Conservation (phyloP, 805 yeast species). For the Starmerella etchellsii region DNA sequence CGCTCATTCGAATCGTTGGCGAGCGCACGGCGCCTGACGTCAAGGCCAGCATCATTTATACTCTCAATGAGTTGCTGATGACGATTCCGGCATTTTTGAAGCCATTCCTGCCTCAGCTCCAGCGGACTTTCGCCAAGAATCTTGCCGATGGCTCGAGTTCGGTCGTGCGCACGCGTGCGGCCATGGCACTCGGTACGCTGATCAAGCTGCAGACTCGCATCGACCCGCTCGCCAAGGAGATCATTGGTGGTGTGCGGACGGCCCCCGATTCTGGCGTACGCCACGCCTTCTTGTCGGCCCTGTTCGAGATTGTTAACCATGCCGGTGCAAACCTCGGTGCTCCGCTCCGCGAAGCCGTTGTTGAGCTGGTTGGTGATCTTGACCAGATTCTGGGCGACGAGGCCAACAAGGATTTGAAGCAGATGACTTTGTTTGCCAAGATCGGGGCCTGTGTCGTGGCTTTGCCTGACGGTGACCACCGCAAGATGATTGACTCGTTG, state of each 20-base stretch:
- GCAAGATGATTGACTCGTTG: conserved; percentile 25
- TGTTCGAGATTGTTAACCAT: conserved; percentile 65
- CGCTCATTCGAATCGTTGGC: conserved; percentile 93
- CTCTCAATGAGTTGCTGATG: conserved; percentile 61
- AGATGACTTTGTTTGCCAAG: conserved; percentile 30
- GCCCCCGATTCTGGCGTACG: conserved; percentile 62
- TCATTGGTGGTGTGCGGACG: conserved; percentile 56
- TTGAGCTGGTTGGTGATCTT: conserved; percentile 64
- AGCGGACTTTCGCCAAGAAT: conserved; percentile 90
- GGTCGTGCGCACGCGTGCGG: conserved; percentile 67
- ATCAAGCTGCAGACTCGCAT: conserved; percentile 85
- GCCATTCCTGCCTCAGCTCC: conserved; percentile 95
- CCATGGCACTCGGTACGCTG: conserved; percentile 75
- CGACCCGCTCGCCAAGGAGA: conserved; percentile 79
- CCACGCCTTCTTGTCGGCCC: conserved; percentile 65
- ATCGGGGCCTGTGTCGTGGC: conserved; percentile 27
- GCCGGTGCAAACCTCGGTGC: conserved; percentile 73
- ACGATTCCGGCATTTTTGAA: conserved; percentile 83
- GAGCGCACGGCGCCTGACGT: conserved; percentile 85
- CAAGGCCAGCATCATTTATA: conserved; percentile 83
- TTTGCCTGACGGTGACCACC: conserved; percentile 35
- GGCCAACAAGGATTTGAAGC: conserved; percentile 31
- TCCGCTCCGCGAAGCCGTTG: conserved; percentile 51
- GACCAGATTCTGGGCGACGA: conserved; percentile 28
- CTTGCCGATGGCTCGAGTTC: conserved; percentile 67